Evolutionary conservation across 2,329 filamentous ascomycete genomes (phyloP).

Genomic region (Meredithiella fracta): DNA sequence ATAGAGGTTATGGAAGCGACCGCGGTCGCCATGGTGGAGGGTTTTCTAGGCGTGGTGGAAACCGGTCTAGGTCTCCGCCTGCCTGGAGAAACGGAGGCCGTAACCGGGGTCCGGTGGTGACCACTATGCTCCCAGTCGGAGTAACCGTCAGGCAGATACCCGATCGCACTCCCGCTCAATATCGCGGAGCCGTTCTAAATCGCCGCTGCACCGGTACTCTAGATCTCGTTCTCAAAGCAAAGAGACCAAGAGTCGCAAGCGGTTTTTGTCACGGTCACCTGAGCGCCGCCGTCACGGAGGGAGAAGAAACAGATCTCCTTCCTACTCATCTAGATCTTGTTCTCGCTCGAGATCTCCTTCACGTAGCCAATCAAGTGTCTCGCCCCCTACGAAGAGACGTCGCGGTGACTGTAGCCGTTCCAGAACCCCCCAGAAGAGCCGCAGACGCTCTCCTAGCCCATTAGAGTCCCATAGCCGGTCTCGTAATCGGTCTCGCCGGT

Average conservation of each 20-base stretch:
- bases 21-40: constrained; percentile 26
- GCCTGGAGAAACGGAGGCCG: constrained; percentile 29
- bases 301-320: constrained; percentile 24
- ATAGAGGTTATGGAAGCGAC: constrained; percentile 30
- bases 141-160: constrained; percentile 10
- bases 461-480: constrained; percentile 10
- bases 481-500: background rate
- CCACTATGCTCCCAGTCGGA: constrained; percentile 33
- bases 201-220: constrained; percentile 22
- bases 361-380: constrained; percentile 13
- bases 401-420: constrained; percentile 6
- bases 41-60: constrained; percentile 26
- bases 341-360: constrained; percentile 18
- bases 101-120: constrained; percentile 22
- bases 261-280: constrained; percentile 23
- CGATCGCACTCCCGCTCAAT: constrained; percentile 19
- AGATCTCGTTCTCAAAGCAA: constrained; percentile 36
- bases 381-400: constrained; percentile 12
- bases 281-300: background rate
- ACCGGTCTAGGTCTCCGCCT: constrained; percentile 31
- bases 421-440: constrained; percentile 1
- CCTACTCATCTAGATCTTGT: constrained; percentile 18
- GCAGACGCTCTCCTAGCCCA: background rate
- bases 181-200: constrained; percentile 9
- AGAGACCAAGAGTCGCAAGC: constrained; percentile 28